Base-by-base conservation (phyloP, 305 asterid genomes). In the Solanum hybrid region DNA sequence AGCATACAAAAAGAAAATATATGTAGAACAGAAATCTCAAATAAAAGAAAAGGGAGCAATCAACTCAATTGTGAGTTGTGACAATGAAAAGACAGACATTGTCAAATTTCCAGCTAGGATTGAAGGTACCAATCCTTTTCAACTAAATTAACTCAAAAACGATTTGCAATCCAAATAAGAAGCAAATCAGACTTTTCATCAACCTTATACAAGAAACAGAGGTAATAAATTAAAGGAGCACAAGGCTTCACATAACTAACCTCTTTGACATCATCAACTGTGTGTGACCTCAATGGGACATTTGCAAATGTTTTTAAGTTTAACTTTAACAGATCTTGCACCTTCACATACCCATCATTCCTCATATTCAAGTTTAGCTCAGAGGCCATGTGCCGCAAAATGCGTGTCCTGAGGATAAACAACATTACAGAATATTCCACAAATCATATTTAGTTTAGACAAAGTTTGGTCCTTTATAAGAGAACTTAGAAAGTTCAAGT, bases 311-410 rank as follows among this genome's bases (percentile, higher is more conserved):
- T 95, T 90, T 93, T 97, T 81, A 97, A 83, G 92, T 96, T 93
- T 74, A 97, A 92, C 95, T 93, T 95, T 86, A 97, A 95, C 91
- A 97, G 92, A 90, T 96, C 98, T 87, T 92, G 94, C 90, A 96
- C 98, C 92, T 96, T 97, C 80, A 96, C 97, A 94, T 93, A 97
- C 90, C 98, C 99, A 91, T 97, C 99, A 90, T 87, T 90, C 92
- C 98, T 96, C 97, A 97, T 96, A 78, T 95, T 94, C 92, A 97
- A 91, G 67, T 93, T 96, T 94, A 97, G 90, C 92, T 96, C 97
- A 36, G 97, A 92, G 90, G 98, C 98, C 99, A 94, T 95, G 91
- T 96, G 99, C 90, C 99, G 95, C 92, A 96, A 91, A 92, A 97
- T 88, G 64, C 98, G 96, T 4, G 98, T 95, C 91, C 99, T 96